Percentiles rank a stretch among this genome's conserved stretches.
phyloP scores from a whole-genome alignment of 495 filamentous ascomycete species.

The Aeminium ludgeri region DNA sequence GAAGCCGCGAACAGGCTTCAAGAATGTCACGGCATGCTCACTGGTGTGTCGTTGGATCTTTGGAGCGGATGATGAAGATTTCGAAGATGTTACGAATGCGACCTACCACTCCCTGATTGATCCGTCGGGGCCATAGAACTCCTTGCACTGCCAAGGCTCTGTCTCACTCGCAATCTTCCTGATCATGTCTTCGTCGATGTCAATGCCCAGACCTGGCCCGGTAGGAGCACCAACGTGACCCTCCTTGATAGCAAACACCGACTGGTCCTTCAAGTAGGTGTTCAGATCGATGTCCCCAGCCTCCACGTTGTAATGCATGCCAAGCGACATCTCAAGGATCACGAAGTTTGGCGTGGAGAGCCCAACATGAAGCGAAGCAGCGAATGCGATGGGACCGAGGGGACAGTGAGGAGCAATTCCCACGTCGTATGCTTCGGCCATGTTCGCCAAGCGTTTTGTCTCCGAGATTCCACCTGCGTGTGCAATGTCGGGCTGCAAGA shows the following conservation, averaged over 20 bases:
- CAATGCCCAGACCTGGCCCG: conserved; percentile 53
- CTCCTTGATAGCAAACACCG: conserved; percentile 45
- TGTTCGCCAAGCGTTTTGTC: conserved; percentile 47
- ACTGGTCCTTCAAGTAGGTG: conserved; percentile 47
- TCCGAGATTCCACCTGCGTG: conserved; percentile 61
- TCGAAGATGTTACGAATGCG: no score
- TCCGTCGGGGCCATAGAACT: conserved; percentile 52
- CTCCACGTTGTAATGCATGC: conserved; percentile 54
- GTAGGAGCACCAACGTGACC: conserved; percentile 47
- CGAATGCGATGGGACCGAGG: conserved; percentile 55
- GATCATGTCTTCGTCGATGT: conserved; percentile 53
- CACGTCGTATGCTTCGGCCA: conserved; percentile 64
- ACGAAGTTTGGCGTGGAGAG: conserved; percentile 49
- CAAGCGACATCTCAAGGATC: conserved; percentile 67
- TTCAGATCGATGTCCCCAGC: conserved; percentile 45
- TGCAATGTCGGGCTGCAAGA: conserved; percentile 59
- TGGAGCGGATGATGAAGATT: no score
- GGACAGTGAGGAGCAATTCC: conserved; percentile 64
- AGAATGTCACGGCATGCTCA: conserved; percentile 3
- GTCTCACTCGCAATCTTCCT: conserved; percentile 34
- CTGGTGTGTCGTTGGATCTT: no score
- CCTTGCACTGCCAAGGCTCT: conserved; percentile 40
- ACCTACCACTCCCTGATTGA: conserved; percentile 53
- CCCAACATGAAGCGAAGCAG: conserved; percentile 53
- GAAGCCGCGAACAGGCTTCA: conserved; percentile 1